Evolutionary conservation across 176 grass and related monocot genomes (phyloP), one percentile per base, ranked within the genome.

Genomic region (Phyllostachys edulis): DNA sequence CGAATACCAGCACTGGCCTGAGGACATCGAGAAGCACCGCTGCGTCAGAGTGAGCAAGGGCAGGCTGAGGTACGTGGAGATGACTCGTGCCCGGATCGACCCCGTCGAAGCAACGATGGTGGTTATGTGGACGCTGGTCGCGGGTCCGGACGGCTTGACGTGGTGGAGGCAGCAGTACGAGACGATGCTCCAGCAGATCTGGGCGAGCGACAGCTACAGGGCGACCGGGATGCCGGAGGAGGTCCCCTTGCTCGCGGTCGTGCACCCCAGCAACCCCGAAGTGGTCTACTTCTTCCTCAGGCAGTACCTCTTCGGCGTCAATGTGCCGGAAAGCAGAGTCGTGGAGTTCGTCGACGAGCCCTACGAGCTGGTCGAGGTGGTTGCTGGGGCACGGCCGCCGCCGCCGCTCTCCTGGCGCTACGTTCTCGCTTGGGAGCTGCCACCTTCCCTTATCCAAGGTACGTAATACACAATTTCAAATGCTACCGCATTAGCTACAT

Each of bases 41-140:
- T 73, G 61, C 41, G 80, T 83, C 11, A 63, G 40, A 69, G 56
- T 73, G 56, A 83, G 69, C 80, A 44, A 73, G 11, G 69, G 69
- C 20, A 63, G 7, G 69, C 16, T 83, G 17, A 56, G 42, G 20
- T 73, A 37, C 41, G 69, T 83, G 56, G 56, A 73, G 5, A 45
- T 82, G 9, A 18, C 26, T 18, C 56, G 68, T 3, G 26, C 5
- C 39, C 17, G 4, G 27, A 4, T 3, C 18, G 26, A 72, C 6
- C 68, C 18, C 7, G 4, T 15, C 12, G 69, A 37, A 59, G 81
- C 62, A 16, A 74, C 29, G 29, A 18, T 63, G 4, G 42, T 74
- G 20, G 12, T 51, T 6, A 42, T 74, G 2, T 49, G 29, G 17
- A 50, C 29, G 29, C 41, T 83, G 81, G 20, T 10, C 5, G 73